Base-by-base conservation (phyloP, 257 asterid species). In the Sherardia arvensis region DNA sequence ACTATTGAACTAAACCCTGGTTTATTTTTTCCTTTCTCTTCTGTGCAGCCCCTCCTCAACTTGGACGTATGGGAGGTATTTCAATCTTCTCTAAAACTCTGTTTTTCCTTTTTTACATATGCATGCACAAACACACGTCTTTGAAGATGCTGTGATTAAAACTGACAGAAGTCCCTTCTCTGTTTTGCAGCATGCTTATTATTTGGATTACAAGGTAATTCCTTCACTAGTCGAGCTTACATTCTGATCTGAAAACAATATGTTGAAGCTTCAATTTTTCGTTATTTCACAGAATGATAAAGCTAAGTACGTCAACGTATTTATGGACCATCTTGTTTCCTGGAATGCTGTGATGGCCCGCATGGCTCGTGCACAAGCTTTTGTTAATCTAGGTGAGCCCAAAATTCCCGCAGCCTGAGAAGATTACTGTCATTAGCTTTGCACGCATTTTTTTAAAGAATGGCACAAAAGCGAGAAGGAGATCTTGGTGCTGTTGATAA, bases 261-360 rank as follows among this genome's bases (percentile, higher is more conserved):
- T 62, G 11, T 36, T 4, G 54, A 49, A 14, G 15, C 7, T 33
- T 40, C n/a, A 47, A 21, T 49, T 51, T n/a, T n/a, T 7, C 61
- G 29, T 0, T 27, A 32, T 49, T 20, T 49, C 21, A n/a, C 73
- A 78, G 80, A 72, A 75, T 66, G 80, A 73, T 47, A 73, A 54
- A 76, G 79, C 71, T 59, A 70, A 51, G 54, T 76, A 76, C 45
- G 79, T 68, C 26, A 65, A 72, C n/a, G 66, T 64, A 32, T 78
- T 72, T 36, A 47, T 78, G 71, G 59, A 75, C 71, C 76, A 75
- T 66, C 76, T 80, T 5, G 78, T 80, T 30, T 91, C 98, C 32
- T 91, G 98, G 98, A 65, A 86, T 56, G 94, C 89, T 22, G 97
- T 95, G 68, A 80, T 85, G 80, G 95, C 80, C 26, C 95, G 95